Evolutionary conservation across 352 stramenopile genomes (phyloP).

Genomic region (Phytophthora cajani): DNA sequence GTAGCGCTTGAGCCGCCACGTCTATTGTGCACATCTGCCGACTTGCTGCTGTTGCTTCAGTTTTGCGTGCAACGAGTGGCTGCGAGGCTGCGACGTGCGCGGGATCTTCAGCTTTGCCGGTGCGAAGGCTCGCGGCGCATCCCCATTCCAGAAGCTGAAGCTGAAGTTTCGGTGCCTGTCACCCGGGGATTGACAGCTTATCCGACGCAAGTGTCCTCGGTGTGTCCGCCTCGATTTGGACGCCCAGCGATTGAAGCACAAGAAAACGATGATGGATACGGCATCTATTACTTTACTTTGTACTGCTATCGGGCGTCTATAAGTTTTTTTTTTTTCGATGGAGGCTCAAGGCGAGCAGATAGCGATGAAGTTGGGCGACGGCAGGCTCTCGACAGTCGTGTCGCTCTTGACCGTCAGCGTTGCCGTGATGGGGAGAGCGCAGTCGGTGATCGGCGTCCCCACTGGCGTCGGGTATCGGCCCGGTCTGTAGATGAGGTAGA

Average conservation of each 20-base stretch:
- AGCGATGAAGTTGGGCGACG: slow-evolving; percentile 25
- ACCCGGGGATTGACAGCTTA: background rate
- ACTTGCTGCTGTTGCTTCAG: slow-evolving; percentile 29
- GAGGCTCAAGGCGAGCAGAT: slow-evolving; percentile 21
- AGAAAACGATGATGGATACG: background rate
- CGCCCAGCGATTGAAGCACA: slow-evolving; percentile 11
- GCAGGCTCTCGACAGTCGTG: slow-evolving; percentile 19
- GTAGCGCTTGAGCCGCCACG: slow-evolving; percentile 14
- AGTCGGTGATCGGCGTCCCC: slow-evolving; percentile 8
- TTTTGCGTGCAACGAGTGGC: slow-evolving; percentile 22
- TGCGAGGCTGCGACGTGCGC: background rate
- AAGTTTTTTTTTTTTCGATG: background rate
- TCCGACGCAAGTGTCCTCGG: slow-evolving; percentile 9
- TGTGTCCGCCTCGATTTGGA: slow-evolving; percentile 9
- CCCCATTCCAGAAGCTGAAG: slow-evolving; percentile 4
- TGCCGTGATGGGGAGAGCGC: slow-evolving; percentile 12
- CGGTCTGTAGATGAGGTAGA: slow-evolving; percentile 35
- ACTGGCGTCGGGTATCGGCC: slow-evolving; percentile 9
- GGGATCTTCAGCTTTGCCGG: slow-evolving; percentile 29
- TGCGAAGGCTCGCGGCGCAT: slow-evolving; percentile 10
- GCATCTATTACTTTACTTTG: slow-evolving; percentile 4
- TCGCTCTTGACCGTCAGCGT: slow-evolving; percentile 22
- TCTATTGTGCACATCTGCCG: slow-evolving; percentile 27
- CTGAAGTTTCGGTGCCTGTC: background rate
- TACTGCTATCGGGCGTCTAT: slow-evolving; percentile 8